Conservation (phyloP, 345 rosid species). For the Camelina laxa region DNA sequence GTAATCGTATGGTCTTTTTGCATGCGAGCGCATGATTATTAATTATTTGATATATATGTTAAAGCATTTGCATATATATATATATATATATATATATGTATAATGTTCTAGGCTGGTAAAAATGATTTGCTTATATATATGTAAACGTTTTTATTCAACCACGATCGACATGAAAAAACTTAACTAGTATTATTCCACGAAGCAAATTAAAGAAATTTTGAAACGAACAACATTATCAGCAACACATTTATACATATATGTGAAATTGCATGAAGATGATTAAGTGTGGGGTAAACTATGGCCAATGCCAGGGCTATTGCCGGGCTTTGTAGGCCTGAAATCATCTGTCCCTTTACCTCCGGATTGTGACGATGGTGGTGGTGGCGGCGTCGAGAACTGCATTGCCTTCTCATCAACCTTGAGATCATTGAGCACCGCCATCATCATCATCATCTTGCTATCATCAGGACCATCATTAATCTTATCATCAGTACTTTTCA, state of each 20-base stretch:
- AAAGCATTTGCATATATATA: neutral
- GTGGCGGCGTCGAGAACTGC: constrained; percentile 22
- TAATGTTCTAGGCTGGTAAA: too few species aligned
- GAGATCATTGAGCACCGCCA: neutral
- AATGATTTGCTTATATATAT: neutral
- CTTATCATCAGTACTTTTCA: constrained; percentile 26
- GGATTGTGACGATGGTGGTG: constrained; percentile 38
- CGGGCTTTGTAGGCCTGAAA: constrained; percentile 70
- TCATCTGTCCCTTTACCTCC: constrained; percentile 46
- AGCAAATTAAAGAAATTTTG: neutral
- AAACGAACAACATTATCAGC: constrained; percentile 17
- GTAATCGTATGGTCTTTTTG: constrained; percentile 30
- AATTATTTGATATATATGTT: too few species aligned
- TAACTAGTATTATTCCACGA: constrained; percentile 26
- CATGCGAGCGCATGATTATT: constrained; percentile 11
- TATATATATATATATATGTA: neutral
- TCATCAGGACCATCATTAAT: constrained; percentile 1
- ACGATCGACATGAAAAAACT: neutral
- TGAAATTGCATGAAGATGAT: constrained; percentile 28
- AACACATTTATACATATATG: constrained; percentile 14
- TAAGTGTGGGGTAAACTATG: constrained; percentile 43
- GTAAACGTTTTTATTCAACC: constrained; percentile 7
- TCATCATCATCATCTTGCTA: constrained; percentile 24
- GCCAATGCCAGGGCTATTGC: constrained; percentile 71
- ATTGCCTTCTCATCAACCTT: neutral